Base-by-base conservation (phyloP, 2,329 filamentous ascomycete species). In the Colletotrichum musicola region DNA sequence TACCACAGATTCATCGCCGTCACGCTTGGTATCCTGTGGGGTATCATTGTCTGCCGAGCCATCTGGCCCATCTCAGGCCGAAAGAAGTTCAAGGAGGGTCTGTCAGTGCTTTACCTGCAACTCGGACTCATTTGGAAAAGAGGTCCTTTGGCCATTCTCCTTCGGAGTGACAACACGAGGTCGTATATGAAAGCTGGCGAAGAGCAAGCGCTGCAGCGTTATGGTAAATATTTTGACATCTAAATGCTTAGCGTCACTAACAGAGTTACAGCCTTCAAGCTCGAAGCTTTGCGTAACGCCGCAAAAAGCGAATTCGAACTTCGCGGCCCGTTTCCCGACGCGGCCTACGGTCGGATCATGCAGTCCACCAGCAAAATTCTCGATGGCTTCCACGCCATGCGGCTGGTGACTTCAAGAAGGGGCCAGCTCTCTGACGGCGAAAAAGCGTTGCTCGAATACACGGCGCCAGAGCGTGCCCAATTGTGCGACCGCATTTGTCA, bases 61-160 rank as follows among this genome's bases (percentile, higher is more conserved):
- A 90, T 99, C 71, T 98, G 95, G 93, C 96, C 96, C 9, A 97
- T 98, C 71, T 96, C 94, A 38, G 96, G 94, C 1, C 88, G 96
- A 50, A 86, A 88, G 71, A 97, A 97, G 80, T 90, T 98, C 74
- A 94, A 96, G 75, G 92, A 97, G 74, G 95, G 95, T 1, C 85
- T 98, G 12, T 93, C 93, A 30, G 85, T 97, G n/a, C 84, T 99
- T 13, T 98, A 96, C 88, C 86, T 99, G 6, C 93, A 97, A 67
- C 95, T 99, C 90, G 93, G 94, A 16, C 86, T 99, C 40, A 95
- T 98, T 72, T 99, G 96, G 96, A 97, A 95, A 81, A 90, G 95
- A 51, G 95, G 97, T 9, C 96, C 96, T 0, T 83, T 99, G 25
- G 91, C 92, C 4, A 89, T 91, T 6, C 86, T 97, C 63, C 82